phyloP scores from a whole-genome alignment of 805 yeast species.

The Saccharomycopsis synnaedendra region DNA sequence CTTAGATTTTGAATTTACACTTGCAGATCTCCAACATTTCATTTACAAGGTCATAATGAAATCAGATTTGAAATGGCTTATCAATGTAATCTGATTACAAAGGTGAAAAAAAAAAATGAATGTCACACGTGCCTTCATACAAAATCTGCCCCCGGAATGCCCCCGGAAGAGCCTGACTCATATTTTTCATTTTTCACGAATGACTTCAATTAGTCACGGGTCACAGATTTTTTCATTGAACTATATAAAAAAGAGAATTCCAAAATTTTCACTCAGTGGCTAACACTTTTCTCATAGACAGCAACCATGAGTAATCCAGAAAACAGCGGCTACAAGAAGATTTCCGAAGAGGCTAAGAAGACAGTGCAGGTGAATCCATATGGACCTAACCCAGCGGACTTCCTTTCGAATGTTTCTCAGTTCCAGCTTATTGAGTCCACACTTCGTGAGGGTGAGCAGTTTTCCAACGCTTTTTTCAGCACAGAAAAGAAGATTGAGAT shows the following conservation, averaged over 20 bases:
- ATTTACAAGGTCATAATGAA: no score
- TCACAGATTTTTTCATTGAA: neutral
- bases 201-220: neutral
- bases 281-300: neutral
- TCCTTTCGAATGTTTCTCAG: slow-evolving; percentile 73
- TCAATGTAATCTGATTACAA: no score
- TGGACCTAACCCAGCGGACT: slow-evolving; percentile 93
- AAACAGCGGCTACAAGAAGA: slow-evolving; percentile 30
- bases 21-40: no score
- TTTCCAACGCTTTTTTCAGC: slow-evolving; percentile 91
- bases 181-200: neutral
- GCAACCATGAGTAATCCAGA: slow-evolving; percentile 8
- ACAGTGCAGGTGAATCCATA: slow-evolving; percentile 55
- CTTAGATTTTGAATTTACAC: no score
- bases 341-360: slow-evolving; percentile 32
- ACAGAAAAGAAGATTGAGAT: slow-evolving; percentile 94
- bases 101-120: no score
- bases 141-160: no score
- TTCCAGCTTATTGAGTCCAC: slow-evolving; percentile 94
- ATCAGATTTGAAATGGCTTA: no score
- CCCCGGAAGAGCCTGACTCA: no score
- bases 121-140: no score
- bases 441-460: slow-evolving; percentile 96
- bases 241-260: neutral
- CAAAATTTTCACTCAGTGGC: neutral